Evolutionary conservation across 2,329 filamentous ascomycete species (phyloP).

Genomic region (Phyllosticta paracitricarpa): DNA sequence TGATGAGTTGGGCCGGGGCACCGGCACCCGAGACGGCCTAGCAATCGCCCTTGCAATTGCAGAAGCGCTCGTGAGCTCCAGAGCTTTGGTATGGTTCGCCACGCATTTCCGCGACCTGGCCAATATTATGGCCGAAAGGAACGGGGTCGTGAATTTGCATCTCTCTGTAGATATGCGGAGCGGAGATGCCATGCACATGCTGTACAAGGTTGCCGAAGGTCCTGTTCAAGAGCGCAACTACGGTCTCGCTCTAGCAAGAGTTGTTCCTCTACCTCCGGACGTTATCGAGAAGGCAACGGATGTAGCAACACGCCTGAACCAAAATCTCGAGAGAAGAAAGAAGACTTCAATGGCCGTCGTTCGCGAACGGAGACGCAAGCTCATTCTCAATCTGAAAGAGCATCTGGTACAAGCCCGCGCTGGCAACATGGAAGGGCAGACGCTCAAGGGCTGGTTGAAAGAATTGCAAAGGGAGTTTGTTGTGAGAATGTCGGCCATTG

Average conservation of each 20-base stretch:
- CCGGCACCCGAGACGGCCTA: constrained; percentile 77
- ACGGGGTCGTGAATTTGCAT: constrained; percentile 75
- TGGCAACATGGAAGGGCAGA: constrained; percentile 54
- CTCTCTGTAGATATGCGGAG: constrained; percentile 58
- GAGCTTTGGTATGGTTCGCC: constrained; percentile 76
- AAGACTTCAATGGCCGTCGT: constrained; percentile 49
- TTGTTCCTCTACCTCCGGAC: constrained; percentile 58
- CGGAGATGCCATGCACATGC: constrained; percentile 65
- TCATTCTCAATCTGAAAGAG: constrained; percentile 64
- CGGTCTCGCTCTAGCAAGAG: constrained; percentile 68
- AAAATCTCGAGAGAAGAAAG: constrained; percentile 47
- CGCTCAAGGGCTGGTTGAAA: constrained; percentile 53
- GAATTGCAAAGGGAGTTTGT: constrained; percentile 68
- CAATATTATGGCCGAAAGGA: constrained; percentile 60
- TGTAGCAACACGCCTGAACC: constrained; percentile 54
- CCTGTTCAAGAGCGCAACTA: constrained; percentile 64
- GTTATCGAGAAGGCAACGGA: constrained; percentile 59
- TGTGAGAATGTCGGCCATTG: constrained; percentile 56
- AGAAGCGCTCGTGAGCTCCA: constrained; percentile 72
- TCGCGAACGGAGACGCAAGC: constrained; percentile 54
- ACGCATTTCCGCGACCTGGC: constrained; percentile 86
- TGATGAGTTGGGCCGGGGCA: constrained; percentile 86
- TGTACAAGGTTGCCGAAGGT: constrained; percentile 72
- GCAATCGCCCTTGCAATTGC: constrained; percentile 85
- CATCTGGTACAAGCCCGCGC: constrained; percentile 58